A percentile compares a stretch with the other conserved stretches of the same genome.
These are phyloP conservation scores for Fraxinus anomala DNA, from an alignment of 257 asterid species.

Conservation along the genomic window DNA sequence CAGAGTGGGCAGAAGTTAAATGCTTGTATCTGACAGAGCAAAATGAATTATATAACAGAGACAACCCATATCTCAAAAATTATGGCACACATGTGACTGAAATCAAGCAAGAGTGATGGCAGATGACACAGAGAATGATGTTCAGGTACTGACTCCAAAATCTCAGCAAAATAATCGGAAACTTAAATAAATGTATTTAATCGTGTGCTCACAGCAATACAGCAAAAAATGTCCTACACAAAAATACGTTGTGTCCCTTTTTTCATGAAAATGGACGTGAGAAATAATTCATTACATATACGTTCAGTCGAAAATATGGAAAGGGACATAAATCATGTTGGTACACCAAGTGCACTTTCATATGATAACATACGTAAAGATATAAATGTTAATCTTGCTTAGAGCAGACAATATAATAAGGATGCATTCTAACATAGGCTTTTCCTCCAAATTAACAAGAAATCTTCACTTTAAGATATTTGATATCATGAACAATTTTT, in stretches of 20 bases:
- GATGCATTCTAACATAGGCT: background rate
- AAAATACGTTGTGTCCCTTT: background rate
- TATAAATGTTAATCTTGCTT: background rate
- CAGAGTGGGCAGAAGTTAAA: background rate
- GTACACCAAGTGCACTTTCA: background rate
- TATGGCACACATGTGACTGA: background rate
- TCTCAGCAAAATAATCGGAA: background rate
- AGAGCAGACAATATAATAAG: background rate
- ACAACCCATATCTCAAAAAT: background rate
- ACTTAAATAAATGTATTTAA: background rate
- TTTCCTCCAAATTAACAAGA: constrained; percentile 21
- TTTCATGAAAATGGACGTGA: background rate
- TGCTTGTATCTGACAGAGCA: background rate
- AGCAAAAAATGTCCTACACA: too few relatives aligned
- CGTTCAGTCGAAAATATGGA: constrained; percentile 3
- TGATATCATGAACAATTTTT: background rate
- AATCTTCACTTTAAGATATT: constrained; percentile 2
- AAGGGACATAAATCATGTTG: background rate
- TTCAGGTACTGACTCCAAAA: background rate
- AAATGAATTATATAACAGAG: background rate
- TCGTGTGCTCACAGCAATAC: constrained; percentile 1
- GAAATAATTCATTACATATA: constrained; percentile 13
- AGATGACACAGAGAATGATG: background rate
- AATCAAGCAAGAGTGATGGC: background rate
- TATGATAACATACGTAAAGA: background rate